Evolutionary conservation across 2,329 filamentous ascomycete genomes (phyloP).

Genomic region (Penicillium oxalicum): DNA sequence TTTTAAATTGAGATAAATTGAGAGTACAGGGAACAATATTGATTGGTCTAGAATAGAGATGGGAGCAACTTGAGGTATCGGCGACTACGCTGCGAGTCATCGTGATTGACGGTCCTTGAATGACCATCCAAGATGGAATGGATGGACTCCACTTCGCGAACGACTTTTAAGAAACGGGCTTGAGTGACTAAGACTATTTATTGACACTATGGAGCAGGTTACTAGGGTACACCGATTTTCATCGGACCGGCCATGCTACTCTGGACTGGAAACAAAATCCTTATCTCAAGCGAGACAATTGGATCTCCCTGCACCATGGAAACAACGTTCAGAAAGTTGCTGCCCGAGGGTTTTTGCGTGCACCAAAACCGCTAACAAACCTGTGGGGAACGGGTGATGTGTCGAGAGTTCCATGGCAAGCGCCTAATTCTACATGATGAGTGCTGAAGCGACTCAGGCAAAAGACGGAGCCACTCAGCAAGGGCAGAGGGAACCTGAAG

Average conservation of each 20-base stretch:
- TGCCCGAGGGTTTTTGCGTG: constrained; percentile 4
- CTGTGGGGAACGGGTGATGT: constrained; percentile 14
- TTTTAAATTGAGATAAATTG: too few relatives aligned
- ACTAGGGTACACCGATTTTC: constrained; percentile 28
- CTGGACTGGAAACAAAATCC: constrained; percentile 10
- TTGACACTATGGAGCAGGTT: constrained; percentile 8
- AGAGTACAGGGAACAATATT: too few relatives aligned
- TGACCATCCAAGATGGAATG: too few relatives aligned
- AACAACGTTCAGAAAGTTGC: constrained; percentile 5
- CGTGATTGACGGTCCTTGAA: not conserved
- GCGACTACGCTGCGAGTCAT: not conserved
- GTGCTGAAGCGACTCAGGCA: constrained; percentile 15
- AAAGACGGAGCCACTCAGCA: constrained; percentile 5
- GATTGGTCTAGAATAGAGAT: too few relatives aligned
- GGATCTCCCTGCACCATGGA: not conserved
- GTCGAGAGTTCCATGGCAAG: constrained; percentile 6
- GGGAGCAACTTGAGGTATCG: too few relatives aligned
- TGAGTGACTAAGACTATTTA: not conserved
- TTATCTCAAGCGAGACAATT: not conserved
- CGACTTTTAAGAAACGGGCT: not conserved
- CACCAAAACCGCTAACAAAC: constrained; percentile 24
- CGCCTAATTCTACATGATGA: constrained; percentile 19
- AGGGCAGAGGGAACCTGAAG: constrained; percentile 3
- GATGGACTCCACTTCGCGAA: not conserved
- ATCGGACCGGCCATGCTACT: constrained; percentile 21